Percentiles rank a stretch among this genome's conserved stretches.
Evolutionary conservation across 306 rosid species (phyloP).

Genomic region (Quercus mongolica): DNA sequence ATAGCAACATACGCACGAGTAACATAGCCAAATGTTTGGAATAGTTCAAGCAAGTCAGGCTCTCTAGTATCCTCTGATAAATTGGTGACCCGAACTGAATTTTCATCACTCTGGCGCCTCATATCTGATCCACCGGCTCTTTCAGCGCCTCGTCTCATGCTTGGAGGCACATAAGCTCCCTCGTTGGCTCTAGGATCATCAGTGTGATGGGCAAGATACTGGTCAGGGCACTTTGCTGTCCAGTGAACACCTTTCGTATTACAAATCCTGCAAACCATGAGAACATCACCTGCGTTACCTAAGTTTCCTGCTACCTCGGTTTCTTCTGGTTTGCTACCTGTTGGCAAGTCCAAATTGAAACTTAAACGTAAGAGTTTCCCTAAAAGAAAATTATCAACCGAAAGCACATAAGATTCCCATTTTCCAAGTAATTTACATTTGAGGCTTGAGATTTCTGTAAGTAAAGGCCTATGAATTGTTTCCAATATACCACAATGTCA

Average conservation of each 20-base stretch:
- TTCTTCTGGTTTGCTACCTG: conserved; percentile 79
- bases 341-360: neutral
- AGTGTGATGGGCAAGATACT: conserved; percentile 63
- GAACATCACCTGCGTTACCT: conserved; percentile 62
- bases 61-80: conserved; percentile 93
- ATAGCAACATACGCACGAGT: conserved; percentile 90
- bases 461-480: neutral
- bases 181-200: conserved; percentile 49
- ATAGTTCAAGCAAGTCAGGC: conserved; percentile 87
- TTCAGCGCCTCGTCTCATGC: conserved; percentile 56
- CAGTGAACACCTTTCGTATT: conserved; percentile 96
- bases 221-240: conserved; percentile 93
- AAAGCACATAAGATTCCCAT: neutral
- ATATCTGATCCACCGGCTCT: conserved; percentile 59
- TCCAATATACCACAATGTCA: neutral
- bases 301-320: conserved; percentile 55
- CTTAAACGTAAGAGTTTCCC: neutral
- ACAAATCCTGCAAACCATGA: conserved; percentile 91
- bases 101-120: conserved; percentile 90
- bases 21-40: conserved; percentile 85
- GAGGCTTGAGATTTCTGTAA: neutral
- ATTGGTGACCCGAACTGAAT: conserved; percentile 92
- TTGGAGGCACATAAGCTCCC: conserved; percentile 79
- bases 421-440: neutral
- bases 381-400: neutral